These are phyloP conservation scores for Phytophthora constricta DNA, from an alignment of 352 stramenopile genomes.

Conservation along the genomic window DNA sequence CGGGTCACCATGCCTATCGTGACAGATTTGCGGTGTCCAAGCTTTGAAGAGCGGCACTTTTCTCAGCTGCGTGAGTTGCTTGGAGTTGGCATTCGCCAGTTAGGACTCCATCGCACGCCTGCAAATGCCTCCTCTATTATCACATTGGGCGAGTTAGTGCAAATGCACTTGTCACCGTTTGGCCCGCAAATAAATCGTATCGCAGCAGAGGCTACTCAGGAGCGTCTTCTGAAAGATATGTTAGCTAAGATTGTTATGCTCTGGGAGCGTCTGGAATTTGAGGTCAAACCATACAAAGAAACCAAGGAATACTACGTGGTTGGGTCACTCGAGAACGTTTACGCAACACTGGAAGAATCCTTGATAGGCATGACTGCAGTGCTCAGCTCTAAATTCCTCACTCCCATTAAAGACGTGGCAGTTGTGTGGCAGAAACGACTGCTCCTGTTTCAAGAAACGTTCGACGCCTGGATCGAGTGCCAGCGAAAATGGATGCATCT, in stretches of 20 bases:
- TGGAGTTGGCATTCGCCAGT: conserved; percentile 74
- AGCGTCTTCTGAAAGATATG: conserved; percentile 87
- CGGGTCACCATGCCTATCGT: conserved; percentile 81
- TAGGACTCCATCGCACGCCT: conserved; percentile 15
- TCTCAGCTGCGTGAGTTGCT: conserved; percentile 63
- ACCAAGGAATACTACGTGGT: conserved; percentile 90
- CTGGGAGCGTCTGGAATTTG: conserved; percentile 89
- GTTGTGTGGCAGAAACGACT: conserved; percentile 73
- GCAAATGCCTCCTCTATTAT: conserved; percentile 37
- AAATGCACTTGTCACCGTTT: conserved; percentile 80
- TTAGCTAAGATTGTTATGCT: conserved; percentile 86
- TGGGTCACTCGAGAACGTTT: conserved; percentile 76
- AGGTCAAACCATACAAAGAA: conserved; percentile 92
- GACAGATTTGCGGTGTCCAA: conserved; percentile 57
- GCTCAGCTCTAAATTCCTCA: conserved; percentile 89
- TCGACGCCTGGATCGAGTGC: conserved; percentile 82
- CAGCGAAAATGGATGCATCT: conserved; percentile 87
- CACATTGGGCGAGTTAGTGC: conserved; percentile 83
- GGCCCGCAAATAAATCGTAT: conserved; percentile 82
- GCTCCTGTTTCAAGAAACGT: conserved; percentile 80
- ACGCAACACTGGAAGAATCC: conserved; percentile 88
- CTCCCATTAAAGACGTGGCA: conserved; percentile 77
- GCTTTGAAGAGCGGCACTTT: conserved; percentile 76
- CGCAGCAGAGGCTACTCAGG: conserved; percentile 87
- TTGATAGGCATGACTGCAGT: conserved; percentile 91